These are phyloP conservation scores for Podospora sp. DNA, from an alignment of 495 filamentous ascomycete genomes.

Conservation along the genomic window DNA sequence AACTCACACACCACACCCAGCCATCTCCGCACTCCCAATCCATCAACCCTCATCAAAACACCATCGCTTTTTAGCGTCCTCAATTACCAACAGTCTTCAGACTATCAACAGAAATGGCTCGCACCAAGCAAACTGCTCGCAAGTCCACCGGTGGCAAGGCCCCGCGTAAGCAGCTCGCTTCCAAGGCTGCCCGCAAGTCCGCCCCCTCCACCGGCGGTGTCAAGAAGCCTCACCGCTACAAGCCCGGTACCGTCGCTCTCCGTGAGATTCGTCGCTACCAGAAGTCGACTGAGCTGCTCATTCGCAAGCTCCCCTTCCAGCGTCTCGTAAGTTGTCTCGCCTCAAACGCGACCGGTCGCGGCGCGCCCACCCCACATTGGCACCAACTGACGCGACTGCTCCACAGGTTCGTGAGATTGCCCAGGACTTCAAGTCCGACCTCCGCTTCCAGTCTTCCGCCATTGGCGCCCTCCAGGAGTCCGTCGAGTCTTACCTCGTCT, in stretches of 20 bases:
- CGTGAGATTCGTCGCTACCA: constrained; percentile 99
- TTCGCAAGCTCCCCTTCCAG: constrained; percentile 99
- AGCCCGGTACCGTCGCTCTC: constrained; percentile 99
- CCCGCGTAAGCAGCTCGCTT: constrained; percentile 91
- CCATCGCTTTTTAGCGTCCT: constrained; percentile 18
- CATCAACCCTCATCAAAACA: constrained; percentile 41
- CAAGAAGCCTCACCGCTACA: constrained; percentile 99
- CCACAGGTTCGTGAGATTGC: constrained; percentile 90
- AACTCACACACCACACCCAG: constrained; percentile 42
- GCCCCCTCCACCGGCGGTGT: constrained; percentile 69
- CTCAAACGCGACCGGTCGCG: constrained; percentile 18
- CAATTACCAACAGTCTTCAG: constrained; percentile 41
- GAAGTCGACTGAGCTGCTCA: constrained; percentile 99
- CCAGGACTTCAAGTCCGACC: constrained; percentile 99
- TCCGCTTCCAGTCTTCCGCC: constrained; percentile 99
- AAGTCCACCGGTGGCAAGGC: constrained; percentile 99
- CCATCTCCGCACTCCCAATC: constrained; percentile 35
- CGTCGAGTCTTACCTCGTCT: constrained; percentile 99
- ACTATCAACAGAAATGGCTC: constrained; percentile 77
- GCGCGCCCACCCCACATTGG: background rate
- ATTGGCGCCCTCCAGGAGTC: constrained; percentile 99
- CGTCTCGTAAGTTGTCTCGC: constrained; percentile 67
- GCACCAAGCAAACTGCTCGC: constrained; percentile 99
- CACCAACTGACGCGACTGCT: constrained; percentile 36
- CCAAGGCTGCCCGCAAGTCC: constrained; percentile 58